Base-by-base conservation (phyloP, 352 stramenopile genomes). In the Phytophthora rubi region DNA sequence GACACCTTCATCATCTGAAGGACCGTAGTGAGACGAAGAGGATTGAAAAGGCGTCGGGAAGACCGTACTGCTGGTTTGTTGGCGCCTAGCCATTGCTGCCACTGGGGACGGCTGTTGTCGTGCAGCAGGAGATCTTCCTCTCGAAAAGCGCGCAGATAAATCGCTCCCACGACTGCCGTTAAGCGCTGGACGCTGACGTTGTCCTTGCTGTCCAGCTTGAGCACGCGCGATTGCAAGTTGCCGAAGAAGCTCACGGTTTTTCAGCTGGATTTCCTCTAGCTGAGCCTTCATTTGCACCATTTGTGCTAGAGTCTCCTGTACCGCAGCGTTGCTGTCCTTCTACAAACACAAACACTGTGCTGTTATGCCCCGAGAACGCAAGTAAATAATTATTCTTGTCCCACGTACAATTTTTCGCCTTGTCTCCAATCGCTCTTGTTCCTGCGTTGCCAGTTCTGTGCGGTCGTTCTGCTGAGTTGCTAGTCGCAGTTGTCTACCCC, bases 211-310 rank as follows among this genome's bases (percentile, higher is more conserved):
- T 2, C 63, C 66, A 18, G 59, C 67, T 60, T 89, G 89, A 15
- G 77, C 71, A 52, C 85, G 70, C 0, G 83, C 75, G 37, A 95
- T 85, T 3, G 87, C 87, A 12, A 95, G 75, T 56, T 95, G 85
- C 0, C 85, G 82, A 37, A 93, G 65, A 3, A 95, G 65, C 32
- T 95, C 85, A 26, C 85, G 83, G 59, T 95, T 95, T 53, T 92
- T 91, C 6, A 90, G 71, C 42, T 95, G 82, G 2, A 72, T 75
- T 45, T 92, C 82, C 39, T 93, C 78, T 10, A 92, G 49, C 51
- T 90, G 74, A 1, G 67, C 68, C 60, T 90, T 90, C 70, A 88
- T 83, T 28, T 81, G 72, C 53, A 89, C 57, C 59, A 93, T 75
- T 65, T 89, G 80, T 5, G 71, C 65, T 1, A 91, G 70, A 18